Conservation (phyloP, 352 stramenopile species). For the Peronosclerospora sorghi region DNA sequence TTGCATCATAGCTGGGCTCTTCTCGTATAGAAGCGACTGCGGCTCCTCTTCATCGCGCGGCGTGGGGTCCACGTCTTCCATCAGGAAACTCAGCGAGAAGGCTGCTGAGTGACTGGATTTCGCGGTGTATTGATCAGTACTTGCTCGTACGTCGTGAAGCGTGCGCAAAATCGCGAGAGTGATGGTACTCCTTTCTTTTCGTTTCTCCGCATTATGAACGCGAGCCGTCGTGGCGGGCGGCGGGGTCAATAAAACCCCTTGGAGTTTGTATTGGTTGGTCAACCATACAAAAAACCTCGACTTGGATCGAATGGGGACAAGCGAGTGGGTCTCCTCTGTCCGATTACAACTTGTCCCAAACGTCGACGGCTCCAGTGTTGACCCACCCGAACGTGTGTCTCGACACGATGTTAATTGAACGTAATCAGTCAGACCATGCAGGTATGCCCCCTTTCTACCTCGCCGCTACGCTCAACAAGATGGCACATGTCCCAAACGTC, state of each 20-base stretch:
- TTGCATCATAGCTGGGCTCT: background rate
- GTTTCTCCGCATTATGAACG: constrained; percentile 21
- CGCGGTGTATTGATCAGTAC: background rate
- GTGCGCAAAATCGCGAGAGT: constrained; percentile 17
- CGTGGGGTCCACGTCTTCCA: constrained; percentile 16
- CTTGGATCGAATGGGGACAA: constrained; percentile 10
- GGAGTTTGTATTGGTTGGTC: background rate
- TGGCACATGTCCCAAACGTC: no score
- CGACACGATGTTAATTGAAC: constrained; percentile 10
- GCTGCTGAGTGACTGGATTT: background rate
- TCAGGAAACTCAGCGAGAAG: constrained; percentile 3
- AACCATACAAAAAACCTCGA: constrained; percentile 12
- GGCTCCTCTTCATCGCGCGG: constrained; percentile 6
- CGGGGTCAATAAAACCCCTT: constrained; percentile 10
- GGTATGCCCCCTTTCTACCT: constrained; percentile 20
- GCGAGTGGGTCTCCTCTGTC: constrained; percentile 6
- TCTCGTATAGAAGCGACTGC: background rate
- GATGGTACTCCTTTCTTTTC: constrained; percentile 22
- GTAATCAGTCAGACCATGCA: constrained; percentile 3
- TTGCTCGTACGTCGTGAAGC: constrained; percentile 8
- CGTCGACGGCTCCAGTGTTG: background rate
- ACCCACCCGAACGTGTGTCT: background rate
- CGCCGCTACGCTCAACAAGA: background rate
- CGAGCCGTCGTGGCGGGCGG: constrained; percentile 8
- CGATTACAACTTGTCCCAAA: constrained; percentile 4